Conservation (phyloP, 2,329 filamentous ascomycete species). For the Pseudopithomyces maydicus region DNA sequence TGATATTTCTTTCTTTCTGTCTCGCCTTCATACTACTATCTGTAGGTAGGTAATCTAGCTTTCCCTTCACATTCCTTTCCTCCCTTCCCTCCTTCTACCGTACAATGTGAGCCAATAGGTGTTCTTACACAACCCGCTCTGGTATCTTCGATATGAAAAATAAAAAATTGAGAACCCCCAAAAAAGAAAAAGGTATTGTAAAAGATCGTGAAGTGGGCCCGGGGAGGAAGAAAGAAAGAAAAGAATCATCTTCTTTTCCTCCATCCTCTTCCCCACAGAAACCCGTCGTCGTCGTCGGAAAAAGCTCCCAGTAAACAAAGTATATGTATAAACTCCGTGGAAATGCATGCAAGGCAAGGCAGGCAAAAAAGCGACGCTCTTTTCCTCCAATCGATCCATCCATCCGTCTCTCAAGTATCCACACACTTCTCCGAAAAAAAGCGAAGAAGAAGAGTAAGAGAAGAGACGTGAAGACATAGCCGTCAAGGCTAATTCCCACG, state of each 20-base stretch:
- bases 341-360: conserved; percentile 15
- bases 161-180: too few relatives aligned
- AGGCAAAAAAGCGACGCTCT: too few relatives aligned
- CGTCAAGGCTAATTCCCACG: conserved; percentile 40
- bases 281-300: too few relatives aligned
- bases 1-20: too few relatives aligned
- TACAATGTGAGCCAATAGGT: conserved; percentile 35
- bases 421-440: conserved; percentile 7
- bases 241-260: too few relatives aligned
- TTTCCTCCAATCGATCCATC: too few relatives aligned
- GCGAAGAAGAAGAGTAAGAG: conserved; percentile 12
- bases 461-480: conserved; percentile 18
- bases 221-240: too few relatives aligned
- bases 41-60: too few relatives aligned
- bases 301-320: background rate
- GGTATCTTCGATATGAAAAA: conserved; percentile 42
- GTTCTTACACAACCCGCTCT: conserved; percentile 35
- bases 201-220: too few relatives aligned
- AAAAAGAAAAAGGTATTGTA: conserved; percentile 31
- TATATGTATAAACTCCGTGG: background rate
- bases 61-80: too few relatives aligned
- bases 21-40: too few relatives aligned
- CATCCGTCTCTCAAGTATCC: conserved; percentile 1
- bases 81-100: conserved; percentile 19
- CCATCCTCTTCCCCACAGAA: too few relatives aligned